Evolutionary conservation across 2,329 filamentous ascomycete genomes (phyloP).

Genomic region (Apiospora marii): DNA sequence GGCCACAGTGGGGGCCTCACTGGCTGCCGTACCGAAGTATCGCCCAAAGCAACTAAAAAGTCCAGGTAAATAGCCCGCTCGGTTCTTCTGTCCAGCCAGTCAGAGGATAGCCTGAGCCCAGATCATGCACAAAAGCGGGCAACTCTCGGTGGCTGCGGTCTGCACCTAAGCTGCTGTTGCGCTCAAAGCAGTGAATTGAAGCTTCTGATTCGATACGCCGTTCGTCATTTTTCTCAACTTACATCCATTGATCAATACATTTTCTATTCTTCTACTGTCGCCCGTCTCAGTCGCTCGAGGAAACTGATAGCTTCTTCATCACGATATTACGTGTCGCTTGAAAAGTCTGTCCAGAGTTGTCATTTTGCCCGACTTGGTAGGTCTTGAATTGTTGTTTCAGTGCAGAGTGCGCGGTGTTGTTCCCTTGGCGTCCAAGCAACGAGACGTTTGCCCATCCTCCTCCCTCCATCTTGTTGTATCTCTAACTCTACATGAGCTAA

Average conservation of each 20-base stretch:
- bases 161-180: background rate
- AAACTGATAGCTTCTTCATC: background rate
- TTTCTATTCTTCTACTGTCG: background rate
- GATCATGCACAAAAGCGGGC: constrained; percentile 5
- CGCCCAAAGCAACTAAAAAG: background rate
- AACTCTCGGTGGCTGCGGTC: background rate
- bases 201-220: constrained; percentile 18
- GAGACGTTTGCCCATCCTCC: background rate
- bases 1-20: background rate
- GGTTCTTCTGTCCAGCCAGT: background rate
- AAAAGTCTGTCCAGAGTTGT: background rate
- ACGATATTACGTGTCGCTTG: background rate
- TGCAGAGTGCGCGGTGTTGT: background rate
- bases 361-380: background rate
- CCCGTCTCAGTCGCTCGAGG: background rate
- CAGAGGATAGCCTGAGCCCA: background rate
- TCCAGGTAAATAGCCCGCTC: background rate
- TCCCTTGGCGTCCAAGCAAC: constrained; percentile 10
- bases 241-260: background rate
- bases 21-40: background rate
- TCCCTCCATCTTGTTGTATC: background rate
- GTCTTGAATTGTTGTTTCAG: background rate
- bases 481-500: background rate
- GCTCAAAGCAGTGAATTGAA: constrained; percentile 22
- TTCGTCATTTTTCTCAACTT: constrained; percentile 10